Evolutionary conservation across 495 filamentous ascomycete genomes (phyloP), one percentile per base, ranked within the genome.

Genomic region (Penicillium taxi): DNA sequence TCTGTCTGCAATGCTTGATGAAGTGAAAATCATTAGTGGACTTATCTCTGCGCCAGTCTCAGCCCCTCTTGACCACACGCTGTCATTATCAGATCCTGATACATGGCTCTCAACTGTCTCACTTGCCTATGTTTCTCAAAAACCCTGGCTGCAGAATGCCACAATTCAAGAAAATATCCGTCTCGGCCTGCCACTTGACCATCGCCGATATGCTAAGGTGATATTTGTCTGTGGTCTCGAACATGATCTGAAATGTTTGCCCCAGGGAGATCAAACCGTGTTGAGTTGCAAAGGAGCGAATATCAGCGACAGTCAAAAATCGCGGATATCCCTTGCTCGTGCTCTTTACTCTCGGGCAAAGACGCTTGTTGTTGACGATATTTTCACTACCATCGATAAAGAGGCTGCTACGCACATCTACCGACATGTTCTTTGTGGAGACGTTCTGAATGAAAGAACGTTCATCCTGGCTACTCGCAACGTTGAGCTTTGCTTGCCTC

Each of bases 401-500:
- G 9, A 35, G 9, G 26, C 32, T 7, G 21, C 7, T 24, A 20
- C 12, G 15, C 32, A 35, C 11, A 8, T 35, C 2, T 26, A 25
- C 26, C 20, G 26, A 8, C 7, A 35, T 14, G 32, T 4, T 2
- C n/a, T 35, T 5, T 25, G 20, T 7, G 32, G 32, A 2, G 6
- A 2, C 3, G 7, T 35, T 1, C 11, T 12, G 2, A n/a, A 14
- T 3, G 12, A 11, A 5, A 12, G 32, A 24, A 35, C 32, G 7
- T n/a, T 20, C 13, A 12, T 35, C 9, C 21, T 35, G 5, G 21
- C 21, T 5, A 35, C 32, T 7, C 32, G 26, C 17, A 20, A 91
- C 49, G 72, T 84, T 13, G 69, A 77, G 2, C 72, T 94, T 7
- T 88, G 82, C 52, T 72, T 81, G n/a, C 85, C 86, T 20, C 57